Evolutionary conservation across 257 asterid species (phyloP).

Genomic region (Plantago elongata): DNA sequence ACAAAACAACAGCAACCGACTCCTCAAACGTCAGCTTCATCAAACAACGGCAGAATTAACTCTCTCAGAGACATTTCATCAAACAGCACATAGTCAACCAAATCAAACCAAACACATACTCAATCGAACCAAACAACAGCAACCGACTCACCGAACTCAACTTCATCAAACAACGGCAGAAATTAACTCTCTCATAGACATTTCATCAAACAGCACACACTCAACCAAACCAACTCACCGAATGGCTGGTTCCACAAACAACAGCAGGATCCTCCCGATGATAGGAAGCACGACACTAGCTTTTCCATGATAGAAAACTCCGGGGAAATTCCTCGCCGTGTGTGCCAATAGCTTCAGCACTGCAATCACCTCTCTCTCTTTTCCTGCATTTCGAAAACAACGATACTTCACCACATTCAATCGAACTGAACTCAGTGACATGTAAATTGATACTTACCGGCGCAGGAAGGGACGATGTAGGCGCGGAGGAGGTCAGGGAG

Average conservation of each 20-base stretch:
- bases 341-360: slow-evolving; percentile 62
- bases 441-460: slow-evolving; percentile 31
- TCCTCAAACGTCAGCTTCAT: too few species aligned
- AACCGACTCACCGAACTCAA: too few species aligned
- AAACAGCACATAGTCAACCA: background rate
- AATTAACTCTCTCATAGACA: too few species aligned
- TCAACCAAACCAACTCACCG: slow-evolving; percentile 31
- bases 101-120: too few species aligned
- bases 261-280: slow-evolving; percentile 62
- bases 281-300: slow-evolving; percentile 71
- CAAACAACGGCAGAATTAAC: background rate
- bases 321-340: slow-evolving; percentile 73
- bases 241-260: slow-evolving; percentile 65
- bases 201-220: background rate
- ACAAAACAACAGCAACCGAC: too few species aligned
- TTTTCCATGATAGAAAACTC: slow-evolving; percentile 76
- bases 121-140: too few species aligned
- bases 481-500: slow-evolving; percentile 74
- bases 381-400: slow-evolving; percentile 32
- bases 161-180: too few species aligned
- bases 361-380: slow-evolving; percentile 76
- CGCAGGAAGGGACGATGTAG: slow-evolving; percentile 62
- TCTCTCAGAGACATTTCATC: background rate
- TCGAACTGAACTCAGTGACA: background rate
- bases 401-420: background rate